A percentile compares a stretch with the other conserved stretches of the same genome.
Evolutionary conservation across 2,329 filamentous ascomycete species (phyloP).

Genomic region (Dothidotthia symphoricarpi): DNA sequence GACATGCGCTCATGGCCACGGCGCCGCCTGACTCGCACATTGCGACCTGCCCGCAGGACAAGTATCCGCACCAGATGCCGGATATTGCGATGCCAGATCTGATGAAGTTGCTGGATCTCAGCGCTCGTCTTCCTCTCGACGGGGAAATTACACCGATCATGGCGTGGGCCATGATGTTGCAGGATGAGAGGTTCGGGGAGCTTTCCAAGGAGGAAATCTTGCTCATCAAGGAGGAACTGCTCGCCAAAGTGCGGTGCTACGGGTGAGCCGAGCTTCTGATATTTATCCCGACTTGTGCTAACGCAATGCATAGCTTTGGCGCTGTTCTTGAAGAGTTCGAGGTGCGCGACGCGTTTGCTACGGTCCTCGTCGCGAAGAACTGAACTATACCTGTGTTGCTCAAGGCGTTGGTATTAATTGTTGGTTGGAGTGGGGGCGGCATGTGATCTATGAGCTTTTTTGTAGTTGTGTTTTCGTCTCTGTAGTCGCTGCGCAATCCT

Average conservation of each 20-base stretch:
- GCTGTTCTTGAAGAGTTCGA: conserved; percentile 72
- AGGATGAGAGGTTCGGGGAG: conserved; percentile 57
- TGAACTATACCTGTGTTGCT: conserved; percentile 9
- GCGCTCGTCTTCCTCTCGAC: conserved; percentile 75
- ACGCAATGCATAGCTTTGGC: conserved; percentile 54
- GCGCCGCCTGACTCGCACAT: conserved; percentile 73
- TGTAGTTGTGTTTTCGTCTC: too few species aligned
- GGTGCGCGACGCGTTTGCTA: conserved; percentile 73
- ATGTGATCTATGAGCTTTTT: too few species aligned
- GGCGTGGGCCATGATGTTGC: conserved; percentile 82
- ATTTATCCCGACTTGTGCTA: conserved; percentile 3
- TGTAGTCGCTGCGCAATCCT: too few species aligned
- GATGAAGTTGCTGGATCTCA: conserved; percentile 78
- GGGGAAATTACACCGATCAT: conserved; percentile 94
- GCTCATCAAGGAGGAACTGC: conserved; percentile 69
- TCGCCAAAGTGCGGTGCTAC: conserved; percentile 84
- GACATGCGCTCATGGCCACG: conserved; percentile 90
- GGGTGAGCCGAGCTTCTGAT: conserved; percentile 61
- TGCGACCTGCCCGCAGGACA: conserved; percentile 53
- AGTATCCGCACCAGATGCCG: conserved; percentile 71
- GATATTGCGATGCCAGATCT: conserved; percentile 73
- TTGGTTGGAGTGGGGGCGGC: background rate
- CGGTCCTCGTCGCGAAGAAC: conserved; percentile 61
- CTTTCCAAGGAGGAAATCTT: conserved; percentile 68
- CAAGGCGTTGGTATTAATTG: conserved; percentile 6